phyloP scores from a whole-genome alignment of 1,284 basidiomycete genomes.

The Omphalotus olearius region DNA sequence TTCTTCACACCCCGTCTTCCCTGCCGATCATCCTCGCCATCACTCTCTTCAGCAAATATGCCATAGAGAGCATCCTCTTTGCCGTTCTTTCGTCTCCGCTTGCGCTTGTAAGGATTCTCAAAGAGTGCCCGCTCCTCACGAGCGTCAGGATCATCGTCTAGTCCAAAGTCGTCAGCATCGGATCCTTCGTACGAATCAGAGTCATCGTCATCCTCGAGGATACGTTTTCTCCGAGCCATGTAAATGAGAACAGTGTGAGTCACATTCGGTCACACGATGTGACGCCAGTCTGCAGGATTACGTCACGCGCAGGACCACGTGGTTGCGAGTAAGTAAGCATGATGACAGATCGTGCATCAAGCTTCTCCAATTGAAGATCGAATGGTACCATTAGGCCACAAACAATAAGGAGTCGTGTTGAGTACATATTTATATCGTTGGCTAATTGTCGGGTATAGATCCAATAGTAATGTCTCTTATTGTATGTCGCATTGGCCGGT shows the following conservation, averaged over 20 bases:
- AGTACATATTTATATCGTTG: no score
- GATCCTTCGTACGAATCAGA: constrained; percentile 61
- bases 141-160: constrained; percentile 62
- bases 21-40: constrained; percentile 49
- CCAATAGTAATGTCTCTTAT: no score
- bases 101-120: constrained; percentile 73
- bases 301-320: no score
- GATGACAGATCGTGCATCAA: no score
- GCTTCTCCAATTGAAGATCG: no score
- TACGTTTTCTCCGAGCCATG: constrained; percentile 83
- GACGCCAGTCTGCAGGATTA: no score
- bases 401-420: no score
- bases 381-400: no score
- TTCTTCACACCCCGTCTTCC: constrained; percentile 22
- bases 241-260: neutral
- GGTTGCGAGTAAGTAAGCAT: no score
- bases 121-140: constrained; percentile 78
- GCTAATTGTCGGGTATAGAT: no score
- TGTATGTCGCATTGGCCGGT: no score
- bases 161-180: constrained; percentile 44
- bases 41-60: constrained; percentile 74
- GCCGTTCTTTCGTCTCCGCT: constrained; percentile 57
- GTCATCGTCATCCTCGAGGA: constrained; percentile 72
- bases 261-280: no score
- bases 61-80: constrained; percentile 83